Conservation (phyloP, 805 yeast species). For the Wickerhamomyces subpelliculosus region DNA sequence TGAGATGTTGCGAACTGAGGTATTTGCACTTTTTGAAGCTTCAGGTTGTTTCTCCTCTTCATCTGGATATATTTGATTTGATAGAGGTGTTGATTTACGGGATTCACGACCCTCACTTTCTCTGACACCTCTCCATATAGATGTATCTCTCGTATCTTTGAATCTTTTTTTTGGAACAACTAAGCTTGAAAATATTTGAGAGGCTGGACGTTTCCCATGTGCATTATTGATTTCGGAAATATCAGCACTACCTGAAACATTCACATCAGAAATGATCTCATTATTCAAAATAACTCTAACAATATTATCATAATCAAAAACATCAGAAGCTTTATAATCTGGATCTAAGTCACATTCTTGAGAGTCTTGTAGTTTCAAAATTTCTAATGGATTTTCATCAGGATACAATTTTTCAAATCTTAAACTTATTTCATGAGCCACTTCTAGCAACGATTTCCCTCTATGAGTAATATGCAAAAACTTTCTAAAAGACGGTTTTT, state of each 20-base stretch:
- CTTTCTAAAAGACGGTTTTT: slow-evolving; percentile 31
- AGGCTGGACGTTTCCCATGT: slow-evolving; percentile 18
- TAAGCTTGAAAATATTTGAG: slow-evolving; percentile 14
- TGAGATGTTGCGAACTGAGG: slow-evolving; percentile 22
- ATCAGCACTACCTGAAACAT: not conserved
- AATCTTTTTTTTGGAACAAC: slow-evolving; percentile 22
- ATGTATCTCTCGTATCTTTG: slow-evolving; percentile 3
- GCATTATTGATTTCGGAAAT: not conserved
- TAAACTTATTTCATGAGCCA: slow-evolving; percentile 46
- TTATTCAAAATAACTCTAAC: slow-evolving; percentile 38
- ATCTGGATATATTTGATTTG: slow-evolving; percentile 32
- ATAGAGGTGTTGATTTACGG: slow-evolving; percentile 33
- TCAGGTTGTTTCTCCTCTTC: slow-evolving; percentile 4
- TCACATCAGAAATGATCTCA: slow-evolving; percentile 28
- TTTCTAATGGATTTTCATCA: slow-evolving; percentile 42
- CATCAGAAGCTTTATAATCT: slow-evolving; percentile 59
- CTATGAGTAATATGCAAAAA: slow-evolving; percentile 60
- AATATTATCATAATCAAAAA: slow-evolving; percentile 45
- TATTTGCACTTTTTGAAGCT: slow-evolving; percentile 4
- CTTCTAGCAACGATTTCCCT: slow-evolving; percentile 35
- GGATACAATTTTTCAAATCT: slow-evolving; percentile 65
- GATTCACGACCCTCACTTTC: slow-evolving; percentile 10
- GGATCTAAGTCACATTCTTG: slow-evolving; percentile 75
- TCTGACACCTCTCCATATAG: slow-evolving; percentile 10
- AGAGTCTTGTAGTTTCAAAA: slow-evolving; percentile 59